A percentile compares a stretch with the other conserved stretches of the same genome.
Conservation (phyloP, 805 yeast species). For the Schwanniomyces sp. region DNA sequence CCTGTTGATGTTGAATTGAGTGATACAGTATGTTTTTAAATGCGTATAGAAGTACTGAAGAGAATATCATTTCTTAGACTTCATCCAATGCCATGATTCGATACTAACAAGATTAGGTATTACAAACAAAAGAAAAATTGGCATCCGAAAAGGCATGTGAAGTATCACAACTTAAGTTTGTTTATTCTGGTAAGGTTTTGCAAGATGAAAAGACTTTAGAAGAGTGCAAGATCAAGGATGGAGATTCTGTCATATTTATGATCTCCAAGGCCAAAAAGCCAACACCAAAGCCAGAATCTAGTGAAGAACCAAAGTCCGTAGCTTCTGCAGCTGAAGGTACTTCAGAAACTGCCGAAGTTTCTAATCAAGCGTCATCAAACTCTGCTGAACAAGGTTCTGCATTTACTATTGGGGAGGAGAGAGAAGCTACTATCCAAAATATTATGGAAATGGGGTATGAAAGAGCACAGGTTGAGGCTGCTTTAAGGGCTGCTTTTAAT, state of each 20-base stretch:
- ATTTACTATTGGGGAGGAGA: conserved; percentile 73
- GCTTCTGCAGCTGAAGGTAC: conserved; percentile 18
- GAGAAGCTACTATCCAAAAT: conserved; percentile 75
- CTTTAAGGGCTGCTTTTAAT: conserved; percentile 92
- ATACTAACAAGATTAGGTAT: conserved; percentile 36
- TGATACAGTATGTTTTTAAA: conserved; percentile 54
- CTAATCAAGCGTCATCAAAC: conserved; percentile 7
- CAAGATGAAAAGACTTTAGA: conserved; percentile 78
- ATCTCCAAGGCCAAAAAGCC: conserved; percentile 49
- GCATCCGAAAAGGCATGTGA: conserved; percentile 70
- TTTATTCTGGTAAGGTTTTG: conserved; percentile 88
- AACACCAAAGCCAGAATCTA: conserved; percentile 24
- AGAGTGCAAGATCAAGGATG: conserved; percentile 73
- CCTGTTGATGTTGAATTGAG: conserved; percentile 71
- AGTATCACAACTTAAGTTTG: conserved; percentile 76
- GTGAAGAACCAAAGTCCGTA: conserved; percentile 13
- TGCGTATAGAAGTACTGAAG: background rate
- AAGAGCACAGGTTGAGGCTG: conserved; percentile 82
- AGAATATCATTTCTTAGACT: background rate
- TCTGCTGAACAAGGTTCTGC: conserved; percentile 44
- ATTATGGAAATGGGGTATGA: conserved; percentile 97
- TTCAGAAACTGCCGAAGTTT: conserved; percentile 15
- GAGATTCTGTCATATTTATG: conserved; percentile 92
- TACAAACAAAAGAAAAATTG: conserved; percentile 69
- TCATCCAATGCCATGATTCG: background rate